Base-by-base conservation (phyloP, 75 land plant species). In the Selaginella moellendorffii region DNA sequence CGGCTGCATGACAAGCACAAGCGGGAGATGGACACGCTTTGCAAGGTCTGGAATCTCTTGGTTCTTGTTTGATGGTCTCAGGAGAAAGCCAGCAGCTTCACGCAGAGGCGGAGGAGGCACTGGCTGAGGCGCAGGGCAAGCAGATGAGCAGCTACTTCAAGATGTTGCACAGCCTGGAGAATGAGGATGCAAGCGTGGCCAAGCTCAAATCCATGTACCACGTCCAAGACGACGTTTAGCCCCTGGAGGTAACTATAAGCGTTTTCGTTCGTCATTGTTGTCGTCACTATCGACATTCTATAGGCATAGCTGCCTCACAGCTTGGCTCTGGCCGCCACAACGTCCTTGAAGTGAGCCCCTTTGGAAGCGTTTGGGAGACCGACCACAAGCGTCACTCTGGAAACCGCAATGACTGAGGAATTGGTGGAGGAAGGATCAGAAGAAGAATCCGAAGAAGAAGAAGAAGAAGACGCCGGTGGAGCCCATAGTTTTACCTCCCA, bases 381-480 rank as follows among this genome's bases (percentile, higher is more conserved):
- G 12, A 68, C 30, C 53, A 78, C 28, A n/a, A 86, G 71, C 23
- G 84, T 83, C n/a, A 86, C 82, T 42, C 80, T 63, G 18, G 87
- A 71, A 2, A 82, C 70, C 1, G 90, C 75, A 17, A 79, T 62
- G 31, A 74, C 20, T 0, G 66, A 22, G 27, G 24, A 18, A n/a
- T 66, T 54, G 1, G 60, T 17, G 5, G 24, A 21, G 31, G 23
- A 27, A n/a, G n/a, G n/a, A n/a, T n/a, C n/a, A n/a, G n/a, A n/a
- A 14, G 46, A 14, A 36, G 46, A 36, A 5, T 14, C 14, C 14
- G 46, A 36, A 36, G 46, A 36, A 14, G 46, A 36, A 36, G 46
- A 36, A 36, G 46, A 36, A 14, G 46, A 36, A 36, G 46, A 14
- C 46, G 59, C 14, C 0, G 28, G 61, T 18, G 71, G 46, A 14